A percentile compares a stretch with the other conserved stretches of the same genome.
Evolutionary conservation across 768 basidiomycete genomes (phyloP).

Genomic region (Leccinellum rugosiceps): DNA sequence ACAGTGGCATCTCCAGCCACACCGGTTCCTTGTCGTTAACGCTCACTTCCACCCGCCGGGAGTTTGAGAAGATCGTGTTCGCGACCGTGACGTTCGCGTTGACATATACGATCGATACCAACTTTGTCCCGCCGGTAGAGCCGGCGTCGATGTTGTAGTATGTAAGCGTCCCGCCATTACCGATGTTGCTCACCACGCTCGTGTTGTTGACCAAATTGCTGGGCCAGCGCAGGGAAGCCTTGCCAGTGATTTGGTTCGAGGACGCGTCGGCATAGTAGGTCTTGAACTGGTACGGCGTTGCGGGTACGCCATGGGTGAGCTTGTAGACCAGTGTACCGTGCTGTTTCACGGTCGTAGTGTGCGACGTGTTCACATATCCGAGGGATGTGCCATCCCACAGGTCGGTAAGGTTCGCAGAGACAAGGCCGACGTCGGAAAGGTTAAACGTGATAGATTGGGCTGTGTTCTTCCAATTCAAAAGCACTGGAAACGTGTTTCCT

Average conservation of each 20-base stretch:
- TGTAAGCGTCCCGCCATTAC: conserved; percentile 2
- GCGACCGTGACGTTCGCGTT: conserved; percentile 6
- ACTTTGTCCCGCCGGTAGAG: neutral
- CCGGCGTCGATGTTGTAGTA: conserved; percentile 8
- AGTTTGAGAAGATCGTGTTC: conserved; percentile 6
- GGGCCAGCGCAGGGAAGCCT: neutral
- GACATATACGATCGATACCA: conserved; percentile 2
- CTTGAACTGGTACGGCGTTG: neutral
- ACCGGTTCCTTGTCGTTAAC: neutral
- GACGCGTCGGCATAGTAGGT: conserved; percentile 1
- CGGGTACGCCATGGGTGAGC: neutral
- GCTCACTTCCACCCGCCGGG: conserved; percentile 4
- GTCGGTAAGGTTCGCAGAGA: conserved; percentile 3
- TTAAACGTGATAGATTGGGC: neutral
- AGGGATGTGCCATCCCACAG: conserved; percentile 2
- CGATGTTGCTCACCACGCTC: neutral
- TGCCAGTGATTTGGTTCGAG: conserved; percentile 2
- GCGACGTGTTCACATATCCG: neutral
- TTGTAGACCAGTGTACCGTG: conserved; percentile 5
- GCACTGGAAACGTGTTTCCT: neutral
- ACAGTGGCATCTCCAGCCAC: conserved; percentile 5
- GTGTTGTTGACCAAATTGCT: neutral
- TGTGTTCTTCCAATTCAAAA: conserved; percentile 5
- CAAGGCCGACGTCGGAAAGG: conserved; percentile 5
- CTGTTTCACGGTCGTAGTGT: neutral